Percentiles rank a stretch among this genome's conserved stretches.
phyloP scores from a whole-genome alignment of 768 basidiomycete species.

The Cyathus striatus region DNA sequence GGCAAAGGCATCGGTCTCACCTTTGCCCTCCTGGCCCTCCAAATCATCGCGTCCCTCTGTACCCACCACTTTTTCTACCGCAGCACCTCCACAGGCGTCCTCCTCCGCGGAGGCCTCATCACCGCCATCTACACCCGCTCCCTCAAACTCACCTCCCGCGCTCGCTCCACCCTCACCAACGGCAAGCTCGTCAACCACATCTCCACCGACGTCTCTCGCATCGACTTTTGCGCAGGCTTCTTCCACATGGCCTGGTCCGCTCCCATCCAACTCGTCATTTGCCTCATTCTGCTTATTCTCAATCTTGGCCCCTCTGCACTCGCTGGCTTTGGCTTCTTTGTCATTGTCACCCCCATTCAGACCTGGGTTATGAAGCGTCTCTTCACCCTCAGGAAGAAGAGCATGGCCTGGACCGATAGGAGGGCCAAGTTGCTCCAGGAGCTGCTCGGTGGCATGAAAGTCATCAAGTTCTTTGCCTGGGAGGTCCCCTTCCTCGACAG shows the following conservation, averaged over 20 bases:
- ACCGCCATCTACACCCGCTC: constrained; percentile 81
- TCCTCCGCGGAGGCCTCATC: constrained; percentile 81
- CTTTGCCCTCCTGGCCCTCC: constrained; percentile 64
- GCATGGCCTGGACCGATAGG: constrained; percentile 89
- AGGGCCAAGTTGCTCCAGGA: constrained; percentile 88
- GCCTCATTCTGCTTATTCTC: constrained; percentile 66
- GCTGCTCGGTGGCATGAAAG: constrained; percentile 81
- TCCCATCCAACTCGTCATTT: constrained; percentile 74
- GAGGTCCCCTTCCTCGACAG: constrained; percentile 75
- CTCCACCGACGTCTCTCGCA: constrained; percentile 84
- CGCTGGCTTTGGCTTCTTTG: constrained; percentile 53
- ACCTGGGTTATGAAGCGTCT: constrained; percentile 67
- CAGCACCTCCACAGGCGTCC: constrained; percentile 66
- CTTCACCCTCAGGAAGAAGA: constrained; percentile 62
- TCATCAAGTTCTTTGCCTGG: constrained; percentile 93
- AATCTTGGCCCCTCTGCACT: constrained; percentile 65
- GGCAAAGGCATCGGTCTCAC: constrained; percentile 70
- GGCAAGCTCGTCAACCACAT: constrained; percentile 93
- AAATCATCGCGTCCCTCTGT: constrained; percentile 60
- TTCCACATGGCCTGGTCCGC: constrained; percentile 68
- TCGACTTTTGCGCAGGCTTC: constrained; percentile 82
- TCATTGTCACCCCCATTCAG: constrained; percentile 72
- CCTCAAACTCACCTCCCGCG: constrained; percentile 70
- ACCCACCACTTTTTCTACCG: constrained; percentile 86
- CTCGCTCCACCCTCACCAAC: constrained; percentile 76